These are phyloP conservation scores for Rhododendron ferrugineum DNA, from an alignment of 148 eudicot species.

Conservation along the genomic window DNA sequence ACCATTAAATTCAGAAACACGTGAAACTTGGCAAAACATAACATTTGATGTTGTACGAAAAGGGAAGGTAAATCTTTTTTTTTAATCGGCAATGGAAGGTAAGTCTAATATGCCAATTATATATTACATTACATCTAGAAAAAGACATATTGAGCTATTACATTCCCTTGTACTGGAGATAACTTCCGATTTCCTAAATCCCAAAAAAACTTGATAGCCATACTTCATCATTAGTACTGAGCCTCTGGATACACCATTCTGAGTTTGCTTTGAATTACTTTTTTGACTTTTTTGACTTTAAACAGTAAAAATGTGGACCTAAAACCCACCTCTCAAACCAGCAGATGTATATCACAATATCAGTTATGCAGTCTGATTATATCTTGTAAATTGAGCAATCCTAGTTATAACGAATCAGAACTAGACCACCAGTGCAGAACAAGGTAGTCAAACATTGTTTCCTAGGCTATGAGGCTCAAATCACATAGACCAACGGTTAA, in stretches of 20 bases:
- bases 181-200: slow-evolving; percentile 2
- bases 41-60: not conserved
- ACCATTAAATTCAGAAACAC: not conserved
- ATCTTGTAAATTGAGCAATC: not conserved
- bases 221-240: not conserved
- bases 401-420: not conserved
- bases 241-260: not conserved
- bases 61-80: not conserved
- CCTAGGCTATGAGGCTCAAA: not conserved
- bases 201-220: not conserved
- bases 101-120: not conserved
- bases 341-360: not conserved
- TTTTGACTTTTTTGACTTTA: not conserved
- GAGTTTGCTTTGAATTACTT: not conserved
- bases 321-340: not conserved
- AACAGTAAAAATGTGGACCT: not conserved
- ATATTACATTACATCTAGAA: not conserved
- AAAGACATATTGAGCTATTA: not conserved
- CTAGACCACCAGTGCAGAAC: not conserved
- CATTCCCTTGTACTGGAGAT: not conserved
- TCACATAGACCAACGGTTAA: not conserved
- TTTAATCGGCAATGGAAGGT: not conserved
- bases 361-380: too few relatives aligned
- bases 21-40: not conserved
- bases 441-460: not conserved